Conservation (phyloP, 495 filamentous ascomycete species). For the Aspergillus affinis region DNA sequence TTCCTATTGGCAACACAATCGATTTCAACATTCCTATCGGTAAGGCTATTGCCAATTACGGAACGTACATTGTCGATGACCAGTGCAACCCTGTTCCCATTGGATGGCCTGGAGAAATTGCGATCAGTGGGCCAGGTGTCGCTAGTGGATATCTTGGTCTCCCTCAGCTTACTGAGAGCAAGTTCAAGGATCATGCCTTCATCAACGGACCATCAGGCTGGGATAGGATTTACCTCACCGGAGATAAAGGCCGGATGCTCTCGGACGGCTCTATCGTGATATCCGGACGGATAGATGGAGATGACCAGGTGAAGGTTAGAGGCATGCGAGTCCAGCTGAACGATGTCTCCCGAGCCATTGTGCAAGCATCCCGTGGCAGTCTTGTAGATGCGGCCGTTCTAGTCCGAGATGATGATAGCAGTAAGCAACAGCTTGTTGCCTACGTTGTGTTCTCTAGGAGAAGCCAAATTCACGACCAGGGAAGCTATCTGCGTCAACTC, state of each 20-base stretch:
- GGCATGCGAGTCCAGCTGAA: slow-evolving; percentile 48
- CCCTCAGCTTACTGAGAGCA: slow-evolving; percentile 26
- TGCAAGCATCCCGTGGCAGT: slow-evolving; percentile 20
- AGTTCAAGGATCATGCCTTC: no score
- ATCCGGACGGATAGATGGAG: slow-evolving; percentile 29
- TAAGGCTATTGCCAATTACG: slow-evolving; percentile 34
- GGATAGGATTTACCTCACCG: slow-evolving; percentile 13
- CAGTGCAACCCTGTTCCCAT: slow-evolving; percentile 40
- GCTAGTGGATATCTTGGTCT: slow-evolving; percentile 39
- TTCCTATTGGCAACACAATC: no score
- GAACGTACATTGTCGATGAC: slow-evolving; percentile 45
- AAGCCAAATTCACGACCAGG: neutral
- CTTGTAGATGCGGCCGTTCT: slow-evolving; percentile 31
- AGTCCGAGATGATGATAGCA: slow-evolving; percentile 16
- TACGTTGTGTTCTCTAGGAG: slow-evolving; percentile 19
- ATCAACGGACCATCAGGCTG: no score
- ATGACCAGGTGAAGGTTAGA: slow-evolving; percentile 46
- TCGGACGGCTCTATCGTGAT: slow-evolving; percentile 30
- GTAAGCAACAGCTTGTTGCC: slow-evolving; percentile 28
- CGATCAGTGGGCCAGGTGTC: slow-evolving; percentile 36
- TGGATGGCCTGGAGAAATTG: slow-evolving; percentile 44
- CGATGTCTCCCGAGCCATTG: slow-evolving; percentile 40
- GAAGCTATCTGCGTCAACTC: slow-evolving; percentile 8
- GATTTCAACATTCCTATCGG: slow-evolving; percentile 28
- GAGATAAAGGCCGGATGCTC: slow-evolving; percentile 19